phyloP scores from a whole-genome alignment of 2,329 filamentous ascomycete genomes.

The Aureobasidium sp. region DNA sequence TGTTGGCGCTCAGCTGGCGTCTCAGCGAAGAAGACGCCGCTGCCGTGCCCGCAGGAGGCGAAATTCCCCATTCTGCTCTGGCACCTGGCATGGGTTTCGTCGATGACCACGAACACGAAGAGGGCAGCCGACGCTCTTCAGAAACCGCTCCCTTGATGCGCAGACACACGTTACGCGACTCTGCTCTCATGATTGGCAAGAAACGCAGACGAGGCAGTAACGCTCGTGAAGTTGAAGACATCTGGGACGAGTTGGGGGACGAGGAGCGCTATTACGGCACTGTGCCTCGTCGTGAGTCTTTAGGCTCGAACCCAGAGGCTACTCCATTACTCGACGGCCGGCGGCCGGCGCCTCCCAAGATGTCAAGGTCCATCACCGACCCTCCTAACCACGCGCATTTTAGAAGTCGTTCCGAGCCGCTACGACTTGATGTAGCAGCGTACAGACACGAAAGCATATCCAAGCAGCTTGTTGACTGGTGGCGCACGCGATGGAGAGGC shows the following conservation, averaged over 20 bases:
- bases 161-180: conserved; percentile 8
- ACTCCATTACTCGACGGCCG: not conserved
- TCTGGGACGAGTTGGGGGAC: conserved; percentile 84
- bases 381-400: conserved; percentile 3
- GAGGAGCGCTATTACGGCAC: conserved; percentile 32
- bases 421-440: conserved; percentile 9
- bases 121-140: not conserved
- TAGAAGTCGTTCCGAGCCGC: conserved; percentile 9
- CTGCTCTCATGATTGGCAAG: conserved; percentile 4
- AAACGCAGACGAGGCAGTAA: conserved; percentile 33
- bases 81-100: conserved; percentile 77
- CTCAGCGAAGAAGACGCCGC: conserved; percentile 64
- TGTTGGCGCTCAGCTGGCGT: conserved; percentile 88
- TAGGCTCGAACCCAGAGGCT: not conserved
- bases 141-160: conserved; percentile 20
- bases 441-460: conserved; percentile 12
- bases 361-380: not conserved
- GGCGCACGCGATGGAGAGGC: conserved; percentile 16
- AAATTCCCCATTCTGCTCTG: conserved; percentile 56
- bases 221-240: conserved; percentile 62
- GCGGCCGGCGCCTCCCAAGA: not conserved
- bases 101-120: conserved; percentile 49
- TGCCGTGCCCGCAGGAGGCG: conserved; percentile 42
- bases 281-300: not conserved
- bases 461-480: conserved; percentile 16